Conservation (phyloP, 495 filamentous ascomycete species). For the Aspergillus baeticus region DNA sequence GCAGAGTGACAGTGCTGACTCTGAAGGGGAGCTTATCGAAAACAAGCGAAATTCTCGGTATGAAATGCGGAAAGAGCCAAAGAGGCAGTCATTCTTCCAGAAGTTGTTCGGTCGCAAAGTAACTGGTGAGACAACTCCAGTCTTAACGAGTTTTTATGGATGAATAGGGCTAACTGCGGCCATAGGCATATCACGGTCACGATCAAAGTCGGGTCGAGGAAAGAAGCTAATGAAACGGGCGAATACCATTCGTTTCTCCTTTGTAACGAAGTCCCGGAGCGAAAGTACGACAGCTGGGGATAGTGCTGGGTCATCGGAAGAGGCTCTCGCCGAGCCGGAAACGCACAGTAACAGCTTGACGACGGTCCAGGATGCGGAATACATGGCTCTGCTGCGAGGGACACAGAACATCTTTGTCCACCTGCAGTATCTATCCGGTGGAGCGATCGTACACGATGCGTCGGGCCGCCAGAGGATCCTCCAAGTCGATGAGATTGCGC, state of each 20-base stretch:
- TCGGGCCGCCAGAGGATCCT: slow-evolving; percentile 30
- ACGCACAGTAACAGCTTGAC: slow-evolving; percentile 10
- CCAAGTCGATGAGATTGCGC: slow-evolving; percentile 28
- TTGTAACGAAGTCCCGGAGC: slow-evolving; percentile 25
- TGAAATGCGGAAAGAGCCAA: neutral
- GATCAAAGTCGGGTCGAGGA: slow-evolving; percentile 19
- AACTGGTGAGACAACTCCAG: slow-evolving; percentile 17
- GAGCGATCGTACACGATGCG: slow-evolving; percentile 27
- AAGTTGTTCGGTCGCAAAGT: slow-evolving; percentile 26
- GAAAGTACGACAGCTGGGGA: slow-evolving; percentile 16
- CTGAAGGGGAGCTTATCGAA: slow-evolving; percentile 13
- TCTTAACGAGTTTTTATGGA: neutral
- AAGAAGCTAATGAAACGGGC: slow-evolving; percentile 28
- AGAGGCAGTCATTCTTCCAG: slow-evolving; percentile 24
- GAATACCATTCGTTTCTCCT: slow-evolving; percentile 31
- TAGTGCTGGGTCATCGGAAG: slow-evolving; percentile 13
- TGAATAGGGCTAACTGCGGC: neutral
- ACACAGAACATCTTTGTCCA: slow-evolving; percentile 26
- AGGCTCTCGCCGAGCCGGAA: slow-evolving; percentile 6
- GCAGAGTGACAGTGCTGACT: neutral
- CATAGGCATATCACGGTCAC: slow-evolving; percentile 25
- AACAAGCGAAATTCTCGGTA: neutral
- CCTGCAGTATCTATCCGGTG: slow-evolving; percentile 25
- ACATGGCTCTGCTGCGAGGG: slow-evolving; percentile 19
- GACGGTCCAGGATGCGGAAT: slow-evolving; percentile 19